Evolutionary conservation across 495 filamentous ascomycete genomes (phyloP).

Genomic region (Penicillium lividum): DNA sequence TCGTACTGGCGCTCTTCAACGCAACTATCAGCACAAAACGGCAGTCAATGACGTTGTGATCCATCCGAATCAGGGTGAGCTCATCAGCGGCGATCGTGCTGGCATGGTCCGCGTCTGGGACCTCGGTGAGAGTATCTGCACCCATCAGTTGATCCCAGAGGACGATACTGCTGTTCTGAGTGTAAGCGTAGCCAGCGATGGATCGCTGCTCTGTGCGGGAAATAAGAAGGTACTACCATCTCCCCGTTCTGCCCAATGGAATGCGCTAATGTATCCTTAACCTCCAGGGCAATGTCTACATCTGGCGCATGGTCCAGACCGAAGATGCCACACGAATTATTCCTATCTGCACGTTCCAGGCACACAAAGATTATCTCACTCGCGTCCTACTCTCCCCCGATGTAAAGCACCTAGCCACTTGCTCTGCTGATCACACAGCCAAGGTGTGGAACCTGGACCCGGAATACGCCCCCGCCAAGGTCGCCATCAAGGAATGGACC

Average conservation of each 20-base stretch:
- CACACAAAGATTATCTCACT: conserved; percentile 91
- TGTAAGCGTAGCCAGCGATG: conserved; percentile 94
- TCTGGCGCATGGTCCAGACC: conserved; percentile 88
- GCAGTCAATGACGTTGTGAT: conserved; percentile 94
- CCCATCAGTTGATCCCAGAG: conserved; percentile 93
- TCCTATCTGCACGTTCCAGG: conserved; percentile 88
- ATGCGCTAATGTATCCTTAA: neutral
- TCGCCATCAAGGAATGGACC: conserved; percentile 37
- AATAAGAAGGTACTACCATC: conserved; percentile 71
- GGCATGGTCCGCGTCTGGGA: conserved; percentile 97
- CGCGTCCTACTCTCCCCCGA: conserved; percentile 95
- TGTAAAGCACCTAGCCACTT: conserved; percentile 95
- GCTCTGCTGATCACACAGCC: conserved; percentile 95
- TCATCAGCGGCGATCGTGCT: conserved; percentile 91
- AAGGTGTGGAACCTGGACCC: conserved; percentile 92
- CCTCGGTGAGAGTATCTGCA: conserved; percentile 93
- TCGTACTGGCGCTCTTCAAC: conserved; percentile 78
- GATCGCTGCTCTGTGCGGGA: conserved; percentile 89
- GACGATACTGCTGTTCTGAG: conserved; percentile 90
- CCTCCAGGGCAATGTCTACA: conserved; percentile 86
- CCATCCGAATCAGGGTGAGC: conserved; percentile 96
- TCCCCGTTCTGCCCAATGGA: neutral
- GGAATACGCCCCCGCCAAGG: conserved; percentile 47
- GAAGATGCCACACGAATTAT: conserved; percentile 84
- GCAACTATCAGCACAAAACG: conserved; percentile 85